These are phyloP conservation scores for Phylloboletellus chloephorus DNA, from an alignment of 1,284 basidiomycete species.

Conservation along the genomic window DNA sequence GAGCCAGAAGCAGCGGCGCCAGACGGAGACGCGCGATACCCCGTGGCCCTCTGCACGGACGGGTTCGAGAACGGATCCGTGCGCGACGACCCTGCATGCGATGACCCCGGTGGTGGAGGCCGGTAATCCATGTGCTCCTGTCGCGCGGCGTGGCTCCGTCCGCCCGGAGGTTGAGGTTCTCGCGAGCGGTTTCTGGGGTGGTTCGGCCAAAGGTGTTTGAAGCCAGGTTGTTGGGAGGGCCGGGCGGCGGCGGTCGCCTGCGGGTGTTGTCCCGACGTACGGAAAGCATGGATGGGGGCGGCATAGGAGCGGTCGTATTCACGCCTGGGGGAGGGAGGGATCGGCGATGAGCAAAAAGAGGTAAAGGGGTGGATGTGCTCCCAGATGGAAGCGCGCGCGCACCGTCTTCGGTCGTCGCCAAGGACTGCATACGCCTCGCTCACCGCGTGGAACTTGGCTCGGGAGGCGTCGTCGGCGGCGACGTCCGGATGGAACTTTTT, in stretches of 20 bases:
- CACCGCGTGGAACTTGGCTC: conserved; percentile 41
- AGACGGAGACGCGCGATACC: conserved; percentile 10
- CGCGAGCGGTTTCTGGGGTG: conserved; percentile 22
- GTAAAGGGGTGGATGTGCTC: no score
- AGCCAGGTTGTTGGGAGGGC: conserved; percentile 25
- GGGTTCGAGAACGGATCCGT: conserved; percentile 25
- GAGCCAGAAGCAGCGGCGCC: neutral
- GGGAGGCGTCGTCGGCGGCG: conserved; percentile 36
- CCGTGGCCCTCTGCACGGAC: conserved; percentile 27
- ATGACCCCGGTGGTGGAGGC: conserved; percentile 3
- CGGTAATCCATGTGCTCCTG: conserved; percentile 10
- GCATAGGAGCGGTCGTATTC: conserved; percentile 28
- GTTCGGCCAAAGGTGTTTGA: conserved; percentile 25
- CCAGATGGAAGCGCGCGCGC: conserved; percentile 5
- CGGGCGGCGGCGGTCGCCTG: conserved; percentile 28
- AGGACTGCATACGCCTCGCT: conserved; percentile 47
- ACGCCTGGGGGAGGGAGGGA: conserved; percentile 16
- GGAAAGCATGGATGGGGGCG: conserved; percentile 6
- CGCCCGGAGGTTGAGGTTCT: conserved; percentile 10
- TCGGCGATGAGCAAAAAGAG: no score
- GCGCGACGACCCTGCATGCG: conserved; percentile 9
- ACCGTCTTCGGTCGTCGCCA: conserved; percentile 45
- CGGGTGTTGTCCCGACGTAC: conserved; percentile 21
- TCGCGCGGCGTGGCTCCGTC: conserved; percentile 6
- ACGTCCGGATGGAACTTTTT: conserved; percentile 48